Evolutionary conservation across 1,139 yeast genomes (phyloP).

Genomic region (Sugiyamaella pinicola): DNA sequence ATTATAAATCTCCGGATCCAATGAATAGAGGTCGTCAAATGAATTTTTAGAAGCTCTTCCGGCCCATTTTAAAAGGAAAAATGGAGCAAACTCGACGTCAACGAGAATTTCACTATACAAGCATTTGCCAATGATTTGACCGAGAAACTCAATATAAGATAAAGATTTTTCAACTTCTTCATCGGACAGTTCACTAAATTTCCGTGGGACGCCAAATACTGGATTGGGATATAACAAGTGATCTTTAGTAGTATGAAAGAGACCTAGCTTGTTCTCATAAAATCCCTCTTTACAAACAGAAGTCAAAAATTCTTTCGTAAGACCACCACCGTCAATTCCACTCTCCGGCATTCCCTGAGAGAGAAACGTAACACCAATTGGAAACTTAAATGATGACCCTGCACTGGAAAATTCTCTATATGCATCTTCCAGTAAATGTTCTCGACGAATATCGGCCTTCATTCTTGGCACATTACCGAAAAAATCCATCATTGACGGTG

Average conservation of each 20-base stretch:
- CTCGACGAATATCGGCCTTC: constrained; percentile 67
- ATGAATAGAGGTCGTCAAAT: constrained; percentile 73
- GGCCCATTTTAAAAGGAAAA: constrained; percentile 76
- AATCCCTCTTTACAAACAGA: constrained; percentile 73
- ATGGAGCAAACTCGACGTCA: constrained; percentile 84
- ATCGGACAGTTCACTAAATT: constrained; percentile 28
- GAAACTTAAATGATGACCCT: constrained; percentile 57
- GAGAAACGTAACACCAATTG: constrained; percentile 63
- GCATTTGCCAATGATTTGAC: constrained; percentile 85
- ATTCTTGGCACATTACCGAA: constrained; percentile 34
- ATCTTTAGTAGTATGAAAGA: constrained; percentile 58
- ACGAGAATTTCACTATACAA: constrained; percentile 81
- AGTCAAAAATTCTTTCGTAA: constrained; percentile 87
- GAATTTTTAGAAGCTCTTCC: constrained; percentile 50
- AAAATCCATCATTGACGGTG: constrained; percentile 15
- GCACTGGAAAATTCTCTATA: constrained; percentile 54
- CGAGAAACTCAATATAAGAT: constrained; percentile 61
- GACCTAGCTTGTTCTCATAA: constrained; percentile 45
- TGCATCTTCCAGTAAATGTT: constrained; percentile 72
- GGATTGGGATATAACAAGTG: constrained; percentile 78
- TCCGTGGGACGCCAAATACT: constrained; percentile 45
- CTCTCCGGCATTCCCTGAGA: constrained; percentile 78
- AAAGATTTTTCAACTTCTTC: constrained; percentile 44
- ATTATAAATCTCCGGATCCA: constrained; percentile 68
- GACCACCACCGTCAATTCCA: constrained; percentile 97